These are phyloP conservation scores for Berberis vulgaris DNA, from an alignment of 164 flowering plant genomes.

Conservation along the genomic window DNA sequence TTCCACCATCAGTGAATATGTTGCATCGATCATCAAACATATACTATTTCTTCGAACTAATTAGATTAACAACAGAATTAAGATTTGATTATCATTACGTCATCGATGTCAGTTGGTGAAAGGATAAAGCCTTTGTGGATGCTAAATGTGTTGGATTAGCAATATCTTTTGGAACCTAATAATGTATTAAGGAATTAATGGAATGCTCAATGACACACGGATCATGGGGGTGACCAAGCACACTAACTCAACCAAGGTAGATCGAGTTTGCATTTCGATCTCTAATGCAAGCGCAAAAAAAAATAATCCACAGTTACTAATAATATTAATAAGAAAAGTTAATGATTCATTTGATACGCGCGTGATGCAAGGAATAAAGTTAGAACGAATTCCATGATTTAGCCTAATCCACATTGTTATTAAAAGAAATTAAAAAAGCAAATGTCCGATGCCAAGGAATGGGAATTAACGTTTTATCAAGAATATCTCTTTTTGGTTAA, in stretches of 20 bases:
- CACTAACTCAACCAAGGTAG: constrained; percentile 15
- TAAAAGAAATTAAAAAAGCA: too few relatives aligned
- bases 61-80: neutral
- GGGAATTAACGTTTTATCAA: too few relatives aligned
- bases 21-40: neutral
- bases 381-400: too few relatives aligned
- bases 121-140: constrained; percentile 12
- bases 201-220: constrained; percentile 8
- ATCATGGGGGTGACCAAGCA: constrained; percentile 26
- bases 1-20: neutral
- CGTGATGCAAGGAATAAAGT: too few relatives aligned
- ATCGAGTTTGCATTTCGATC: neutral
- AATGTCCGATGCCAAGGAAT: too few relatives aligned
- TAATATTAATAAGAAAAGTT: too few relatives aligned
- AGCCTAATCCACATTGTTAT: too few relatives aligned
- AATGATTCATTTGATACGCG: too few relatives aligned
- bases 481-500: too few relatives aligned
- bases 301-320: too few relatives aligned
- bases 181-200: constrained; percentile 1
- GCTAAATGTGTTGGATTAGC: constrained; percentile 25
- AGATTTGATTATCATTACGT: neutral
- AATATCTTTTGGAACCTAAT: constrained; percentile 13
- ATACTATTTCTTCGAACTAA: neutral
- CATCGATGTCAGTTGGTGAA: constrained; percentile 4
- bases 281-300: too few relatives aligned